Evolutionary conservation across 192 early-diverging fungal genomes (phyloP).

Genomic region (Fimicolochytrium jonesii): DNA sequence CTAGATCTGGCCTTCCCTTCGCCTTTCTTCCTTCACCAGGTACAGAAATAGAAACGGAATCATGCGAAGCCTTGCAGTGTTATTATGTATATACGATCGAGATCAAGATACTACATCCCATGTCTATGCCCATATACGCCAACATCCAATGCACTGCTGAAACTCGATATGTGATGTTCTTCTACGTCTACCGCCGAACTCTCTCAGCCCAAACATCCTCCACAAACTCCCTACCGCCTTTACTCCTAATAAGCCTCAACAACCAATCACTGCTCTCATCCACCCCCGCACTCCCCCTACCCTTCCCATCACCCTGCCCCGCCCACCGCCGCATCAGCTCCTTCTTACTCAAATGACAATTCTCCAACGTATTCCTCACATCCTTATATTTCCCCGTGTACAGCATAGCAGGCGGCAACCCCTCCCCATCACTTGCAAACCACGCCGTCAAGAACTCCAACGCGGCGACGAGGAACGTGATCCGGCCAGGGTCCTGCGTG

Average conservation of each 20-base stretch:
- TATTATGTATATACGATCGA: too few species aligned
- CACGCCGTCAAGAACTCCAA: conserved; percentile 6
- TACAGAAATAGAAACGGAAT: too few species aligned
- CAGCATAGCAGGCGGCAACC: conserved; percentile 12
- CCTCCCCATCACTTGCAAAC: conserved; percentile 30
- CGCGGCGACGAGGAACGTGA: conserved; percentile 1
- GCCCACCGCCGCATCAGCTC: conserved; percentile 6
- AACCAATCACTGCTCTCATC: conserved; percentile 17
- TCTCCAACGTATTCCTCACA: conserved; percentile 3
- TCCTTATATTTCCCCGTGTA: conserved; percentile 9
- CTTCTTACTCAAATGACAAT: conserved; percentile 17
- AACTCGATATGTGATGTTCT: too few species aligned
- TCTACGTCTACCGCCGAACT: neutral
- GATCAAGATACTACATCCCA: too few species aligned
- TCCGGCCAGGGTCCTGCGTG: neutral
- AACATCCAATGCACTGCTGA: too few species aligned
- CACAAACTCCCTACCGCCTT: conserved; percentile 26
- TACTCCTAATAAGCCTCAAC: conserved; percentile 27
- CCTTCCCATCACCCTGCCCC: neutral
- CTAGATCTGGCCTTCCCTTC: too few species aligned
- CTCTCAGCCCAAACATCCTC: conserved; percentile 11
- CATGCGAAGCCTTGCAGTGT: too few species aligned
- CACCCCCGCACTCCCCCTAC: neutral
- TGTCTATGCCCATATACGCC: too few species aligned
- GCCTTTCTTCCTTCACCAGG: too few species aligned